Evolutionary conservation across 225 moss, liverwort and hornwort species (phyloP).

Genomic region (Ulota crispa): DNA sequence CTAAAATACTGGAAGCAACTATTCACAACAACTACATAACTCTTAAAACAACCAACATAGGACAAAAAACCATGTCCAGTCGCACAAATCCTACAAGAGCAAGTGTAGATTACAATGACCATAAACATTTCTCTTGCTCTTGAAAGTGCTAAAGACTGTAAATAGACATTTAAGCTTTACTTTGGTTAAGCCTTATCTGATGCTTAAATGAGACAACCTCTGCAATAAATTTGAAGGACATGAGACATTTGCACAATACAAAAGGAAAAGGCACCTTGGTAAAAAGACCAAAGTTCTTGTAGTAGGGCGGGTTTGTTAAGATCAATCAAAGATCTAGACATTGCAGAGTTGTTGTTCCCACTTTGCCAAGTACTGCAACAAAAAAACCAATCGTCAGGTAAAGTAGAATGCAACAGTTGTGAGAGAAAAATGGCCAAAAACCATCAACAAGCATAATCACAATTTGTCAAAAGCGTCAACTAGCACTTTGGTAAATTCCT

Average conservation of each 20-base stretch:
- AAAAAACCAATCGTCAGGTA: too few relatives aligned
- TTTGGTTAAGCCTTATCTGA: background rate
- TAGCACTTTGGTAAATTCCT: too few relatives aligned
- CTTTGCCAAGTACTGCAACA: too few relatives aligned
- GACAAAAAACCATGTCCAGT: background rate
- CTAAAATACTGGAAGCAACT: background rate
- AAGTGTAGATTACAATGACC: background rate
- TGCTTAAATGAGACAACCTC: slow-evolving; percentile 7
- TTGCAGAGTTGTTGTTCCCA: slow-evolving; percentile 39
- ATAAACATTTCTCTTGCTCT: background rate
- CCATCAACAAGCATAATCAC: too few relatives aligned
- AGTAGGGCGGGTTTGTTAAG: slow-evolving; percentile 35
- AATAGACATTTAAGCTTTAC: background rate
- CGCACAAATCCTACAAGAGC: background rate
- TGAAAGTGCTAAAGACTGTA: background rate
- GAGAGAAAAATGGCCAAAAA: too few relatives aligned
- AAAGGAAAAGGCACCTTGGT: slow-evolving; percentile 40
- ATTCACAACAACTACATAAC: background rate
- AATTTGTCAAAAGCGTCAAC: too few relatives aligned
- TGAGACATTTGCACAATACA: slow-evolving; percentile 4
- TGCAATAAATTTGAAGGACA: background rate
- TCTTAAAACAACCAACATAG: slow-evolving; percentile 12
- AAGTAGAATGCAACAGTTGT: too few relatives aligned
- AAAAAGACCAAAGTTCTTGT: slow-evolving; percentile 55
- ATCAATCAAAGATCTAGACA: slow-evolving; percentile 23